Evolutionary conservation across 2,329 filamentous ascomycete genomes (phyloP).

Genomic region (Pleoardoris graminearum): DNA sequence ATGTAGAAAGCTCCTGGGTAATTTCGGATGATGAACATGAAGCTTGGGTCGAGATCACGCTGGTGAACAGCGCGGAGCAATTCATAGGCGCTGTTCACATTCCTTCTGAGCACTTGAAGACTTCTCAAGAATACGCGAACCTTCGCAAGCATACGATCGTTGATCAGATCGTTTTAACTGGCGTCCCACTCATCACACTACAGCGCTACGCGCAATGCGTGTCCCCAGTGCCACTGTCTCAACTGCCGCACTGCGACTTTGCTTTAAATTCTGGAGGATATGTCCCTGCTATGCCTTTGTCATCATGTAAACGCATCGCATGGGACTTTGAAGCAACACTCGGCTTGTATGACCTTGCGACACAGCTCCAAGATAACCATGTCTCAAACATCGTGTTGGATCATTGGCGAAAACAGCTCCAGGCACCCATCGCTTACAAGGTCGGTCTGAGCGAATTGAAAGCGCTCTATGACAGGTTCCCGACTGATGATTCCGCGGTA

Average conservation of each 20-base stretch:
- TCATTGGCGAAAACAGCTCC: background rate
- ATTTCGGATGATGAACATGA: background rate
- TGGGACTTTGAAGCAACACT: background rate
- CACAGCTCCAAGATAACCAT: background rate
- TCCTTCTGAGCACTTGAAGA: background rate
- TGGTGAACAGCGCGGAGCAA: background rate
- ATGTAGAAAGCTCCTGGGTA: background rate
- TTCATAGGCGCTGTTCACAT: background rate
- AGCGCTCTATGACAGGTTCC: background rate
- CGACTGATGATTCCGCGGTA: background rate
- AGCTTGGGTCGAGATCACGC: background rate
- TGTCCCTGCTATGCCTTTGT: background rate
- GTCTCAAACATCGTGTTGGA: background rate
- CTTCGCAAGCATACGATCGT: background rate
- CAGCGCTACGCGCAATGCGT: background rate
- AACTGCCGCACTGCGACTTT: background rate
- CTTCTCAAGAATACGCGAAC: background rate
- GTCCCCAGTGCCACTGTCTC: background rate
- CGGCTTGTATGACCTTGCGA: background rate
- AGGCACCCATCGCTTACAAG: background rate
- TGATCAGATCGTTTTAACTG: background rate
- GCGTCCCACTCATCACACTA: background rate
- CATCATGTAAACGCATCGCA: background rate
- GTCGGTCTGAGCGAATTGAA: background rate
- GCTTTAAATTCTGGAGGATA: background rate